phyloP scores from a whole-genome alignment of 768 basidiomycete genomes.

The Leucosporidium yakuticum region DNA sequence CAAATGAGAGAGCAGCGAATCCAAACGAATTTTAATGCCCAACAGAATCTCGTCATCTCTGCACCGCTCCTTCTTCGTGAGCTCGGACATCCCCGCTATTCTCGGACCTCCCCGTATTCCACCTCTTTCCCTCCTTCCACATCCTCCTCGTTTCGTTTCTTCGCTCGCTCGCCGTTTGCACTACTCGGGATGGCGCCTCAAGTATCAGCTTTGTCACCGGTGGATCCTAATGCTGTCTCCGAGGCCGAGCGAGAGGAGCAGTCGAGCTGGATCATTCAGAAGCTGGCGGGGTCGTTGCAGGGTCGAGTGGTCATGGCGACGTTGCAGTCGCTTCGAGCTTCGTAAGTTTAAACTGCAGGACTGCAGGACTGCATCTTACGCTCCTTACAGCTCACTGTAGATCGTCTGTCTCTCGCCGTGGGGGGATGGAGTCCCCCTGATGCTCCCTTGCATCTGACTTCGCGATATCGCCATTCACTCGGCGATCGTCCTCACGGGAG shows the following conservation, averaged over 20 bases:
- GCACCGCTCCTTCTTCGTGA: no score
- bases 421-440: constrained; percentile 60
- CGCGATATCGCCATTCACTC: constrained; percentile 59
- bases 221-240: background rate
- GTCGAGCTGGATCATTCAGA: background rate
- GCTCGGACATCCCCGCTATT: no score
- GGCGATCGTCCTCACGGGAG: constrained; percentile 56
- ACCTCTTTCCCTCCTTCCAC: no score
- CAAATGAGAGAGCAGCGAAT: no score
- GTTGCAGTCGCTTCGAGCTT: constrained; percentile 56
- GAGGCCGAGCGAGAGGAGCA: background rate
- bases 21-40: no score
- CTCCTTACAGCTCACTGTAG: constrained; percentile 50
- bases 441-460: constrained; percentile 61
- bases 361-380: no score
- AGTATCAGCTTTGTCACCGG: background rate
- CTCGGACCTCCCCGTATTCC: no score
- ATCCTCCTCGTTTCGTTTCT: no score
- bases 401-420: constrained; percentile 63
- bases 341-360: background rate
- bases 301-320: constrained; percentile 61
- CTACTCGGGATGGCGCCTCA: no score
- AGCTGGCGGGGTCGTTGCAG: background rate
- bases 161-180: no score
- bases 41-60: no score